Percentiles rank a stretch among this genome's conserved stretches.
Evolutionary conservation across 2,329 filamentous ascomycete species (phyloP).

Genomic region (Zymoseptoria brevis): DNA sequence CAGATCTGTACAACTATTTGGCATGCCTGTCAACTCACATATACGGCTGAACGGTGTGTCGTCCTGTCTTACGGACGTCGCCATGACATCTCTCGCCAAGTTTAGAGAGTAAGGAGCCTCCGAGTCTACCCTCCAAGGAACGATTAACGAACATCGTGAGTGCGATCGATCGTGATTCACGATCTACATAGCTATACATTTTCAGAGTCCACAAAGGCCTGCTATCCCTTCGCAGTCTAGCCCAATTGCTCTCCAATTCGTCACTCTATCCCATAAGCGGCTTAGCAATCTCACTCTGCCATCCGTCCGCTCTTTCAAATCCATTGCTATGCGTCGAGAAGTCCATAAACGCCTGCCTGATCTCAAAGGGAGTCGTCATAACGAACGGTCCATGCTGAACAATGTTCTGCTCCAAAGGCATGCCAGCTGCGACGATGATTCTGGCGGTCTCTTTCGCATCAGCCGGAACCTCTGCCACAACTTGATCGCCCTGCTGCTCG

Average conservation of each 20-base stretch:
- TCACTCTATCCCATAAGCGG: conserved; percentile 23
- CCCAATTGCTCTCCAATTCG: background rate
- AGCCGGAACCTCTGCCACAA: conserved; percentile 63
- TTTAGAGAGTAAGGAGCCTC: too few relatives aligned
- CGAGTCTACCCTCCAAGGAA: too few relatives aligned
- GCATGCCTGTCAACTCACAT: too few relatives aligned
- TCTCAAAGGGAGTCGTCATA: conserved; percentile 61
- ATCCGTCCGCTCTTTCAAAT: conserved; percentile 69
- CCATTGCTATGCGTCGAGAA: conserved; percentile 67
- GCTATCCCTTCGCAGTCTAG: background rate
- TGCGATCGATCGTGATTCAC: too few relatives aligned
- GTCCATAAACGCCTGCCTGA: conserved; percentile 68
- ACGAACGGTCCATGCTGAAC: conserved; percentile 84
- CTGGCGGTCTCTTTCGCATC: conserved; percentile 52
- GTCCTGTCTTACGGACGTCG: too few relatives aligned
- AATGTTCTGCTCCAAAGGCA: conserved; percentile 70
- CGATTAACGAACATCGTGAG: too few relatives aligned
- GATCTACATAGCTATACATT: background rate
- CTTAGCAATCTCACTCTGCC: conserved; percentile 83
- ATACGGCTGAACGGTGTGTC: too few relatives aligned
- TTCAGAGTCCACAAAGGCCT: background rate
- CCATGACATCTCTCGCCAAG: too few relatives aligned
- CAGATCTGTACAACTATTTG: too few relatives aligned
- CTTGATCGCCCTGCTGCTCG: conserved; percentile 65
- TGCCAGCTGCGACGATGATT: conserved; percentile 67